Evolutionary conservation across 495 filamentous ascomycete genomes (phyloP).

Genomic region (Penicillium longicatenatum): DNA sequence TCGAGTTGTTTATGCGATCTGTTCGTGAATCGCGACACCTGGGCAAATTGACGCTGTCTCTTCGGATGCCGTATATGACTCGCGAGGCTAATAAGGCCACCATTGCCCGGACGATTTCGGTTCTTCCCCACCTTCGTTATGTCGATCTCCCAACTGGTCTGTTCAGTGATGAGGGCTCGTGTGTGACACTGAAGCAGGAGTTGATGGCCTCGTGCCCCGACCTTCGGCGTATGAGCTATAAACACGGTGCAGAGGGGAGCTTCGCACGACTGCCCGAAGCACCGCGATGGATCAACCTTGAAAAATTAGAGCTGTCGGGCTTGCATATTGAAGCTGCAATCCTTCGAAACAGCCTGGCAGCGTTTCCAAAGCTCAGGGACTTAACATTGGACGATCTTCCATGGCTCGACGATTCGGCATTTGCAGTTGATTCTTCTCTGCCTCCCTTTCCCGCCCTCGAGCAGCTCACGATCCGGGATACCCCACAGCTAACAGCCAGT

Average conservation of each 20-base stretch:
- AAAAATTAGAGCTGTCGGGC: slow-evolving; percentile 73
- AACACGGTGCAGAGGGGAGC: slow-evolving; percentile 72
- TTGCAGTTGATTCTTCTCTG: slow-evolving; percentile 58
- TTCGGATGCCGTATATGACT: slow-evolving; percentile 97
- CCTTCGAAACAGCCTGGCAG: slow-evolving; percentile 68
- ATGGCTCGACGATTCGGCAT: slow-evolving; percentile 73
- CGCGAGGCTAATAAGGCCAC: slow-evolving; percentile 83
- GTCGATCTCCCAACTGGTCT: slow-evolving; percentile 84
- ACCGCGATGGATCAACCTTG: slow-evolving; percentile 73
- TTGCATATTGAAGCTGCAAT: slow-evolving; percentile 72
- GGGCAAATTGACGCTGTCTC: slow-evolving; percentile 65
- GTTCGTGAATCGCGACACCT: slow-evolving; percentile 72
- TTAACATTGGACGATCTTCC: slow-evolving; percentile 69
- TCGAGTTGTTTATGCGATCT: slow-evolving; percentile 76
- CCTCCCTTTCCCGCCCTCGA: slow-evolving; percentile 71
- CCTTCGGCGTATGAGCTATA: slow-evolving; percentile 85
- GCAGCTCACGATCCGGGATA: slow-evolving; percentile 66
- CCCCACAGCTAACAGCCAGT: slow-evolving; percentile 66
- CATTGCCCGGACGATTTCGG: slow-evolving; percentile 81
- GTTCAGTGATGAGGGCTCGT: slow-evolving; percentile 75
- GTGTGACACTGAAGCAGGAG: slow-evolving; percentile 75
- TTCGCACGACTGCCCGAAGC: slow-evolving; percentile 67
- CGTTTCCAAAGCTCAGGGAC: slow-evolving; percentile 65
- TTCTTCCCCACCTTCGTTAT: slow-evolving; percentile 82
- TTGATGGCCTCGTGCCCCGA: slow-evolving; percentile 80